phyloP scores from a whole-genome alignment of 495 filamentous ascomycete genomes.

The Annulohypoxylon bovei region DNA sequence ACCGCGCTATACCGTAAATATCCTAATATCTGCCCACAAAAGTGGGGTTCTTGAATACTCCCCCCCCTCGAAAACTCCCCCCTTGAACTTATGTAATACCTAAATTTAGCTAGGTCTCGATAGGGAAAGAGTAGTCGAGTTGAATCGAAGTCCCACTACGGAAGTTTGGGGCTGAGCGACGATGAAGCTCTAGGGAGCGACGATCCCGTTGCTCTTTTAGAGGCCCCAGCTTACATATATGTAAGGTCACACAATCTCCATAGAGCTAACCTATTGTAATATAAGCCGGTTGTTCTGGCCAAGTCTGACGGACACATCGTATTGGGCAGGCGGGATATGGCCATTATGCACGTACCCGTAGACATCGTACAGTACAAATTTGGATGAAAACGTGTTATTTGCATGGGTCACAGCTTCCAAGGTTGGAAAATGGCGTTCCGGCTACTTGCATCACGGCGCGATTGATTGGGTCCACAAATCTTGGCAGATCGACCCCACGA shows the following conservation, averaged over 20 bases:
- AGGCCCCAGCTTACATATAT: conserved; percentile 20
- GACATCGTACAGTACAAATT: conserved; percentile 8
- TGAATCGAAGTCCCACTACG: conserved; percentile 13
- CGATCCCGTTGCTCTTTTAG: conserved; percentile 18
- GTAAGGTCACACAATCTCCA: conserved; percentile 1
- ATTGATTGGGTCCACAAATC: not conserved
- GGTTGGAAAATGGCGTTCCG: conserved; percentile 22
- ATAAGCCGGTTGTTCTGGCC: conserved; percentile 7
- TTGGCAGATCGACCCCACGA: conserved; percentile 32
- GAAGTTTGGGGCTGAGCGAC: conserved; percentile 31
- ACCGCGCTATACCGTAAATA: too few species aligned
- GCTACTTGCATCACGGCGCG: conserved; percentile 4
- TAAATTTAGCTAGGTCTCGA: conserved; percentile 1
- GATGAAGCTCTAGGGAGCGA: conserved; percentile 38
- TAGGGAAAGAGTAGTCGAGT: not conserved
- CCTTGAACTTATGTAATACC: too few species aligned
- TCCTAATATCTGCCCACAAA: too few species aligned
- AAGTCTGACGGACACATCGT: not conserved
- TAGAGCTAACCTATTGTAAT: not conserved
- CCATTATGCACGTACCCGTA: not conserved
- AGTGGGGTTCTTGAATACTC: too few species aligned
- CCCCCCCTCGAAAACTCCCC: too few species aligned
- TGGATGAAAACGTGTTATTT: conserved; percentile 38
- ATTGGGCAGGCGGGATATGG: not conserved
- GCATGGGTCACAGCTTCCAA: conserved; percentile 1